Evolutionary conservation across 169 alveolate species (phyloP).

Genomic region (Neospora caninum): DNA sequence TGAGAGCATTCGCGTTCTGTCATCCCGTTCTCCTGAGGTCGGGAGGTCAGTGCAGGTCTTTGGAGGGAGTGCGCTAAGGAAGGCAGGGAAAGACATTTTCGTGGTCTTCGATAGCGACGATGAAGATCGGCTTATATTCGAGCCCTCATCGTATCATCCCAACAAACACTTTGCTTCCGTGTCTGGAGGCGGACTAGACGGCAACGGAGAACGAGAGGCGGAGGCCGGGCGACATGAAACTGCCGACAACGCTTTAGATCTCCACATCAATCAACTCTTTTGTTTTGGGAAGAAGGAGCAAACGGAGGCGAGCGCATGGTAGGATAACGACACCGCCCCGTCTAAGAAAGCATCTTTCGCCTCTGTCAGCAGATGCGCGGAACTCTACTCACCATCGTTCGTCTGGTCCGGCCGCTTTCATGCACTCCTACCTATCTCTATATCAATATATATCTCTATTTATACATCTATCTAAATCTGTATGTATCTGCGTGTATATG

Average conservation of each 20-base stretch:
- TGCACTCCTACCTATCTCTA: no score
- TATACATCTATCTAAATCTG: neutral
- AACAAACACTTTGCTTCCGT: neutral
- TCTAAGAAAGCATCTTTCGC: no score
- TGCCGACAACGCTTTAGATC: neutral
- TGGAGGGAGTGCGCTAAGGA: neutral
- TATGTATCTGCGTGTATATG: neutral
- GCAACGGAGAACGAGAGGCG: neutral
- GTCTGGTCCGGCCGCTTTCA: no score
- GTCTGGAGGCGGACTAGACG: neutral
- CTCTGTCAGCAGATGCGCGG: no score
- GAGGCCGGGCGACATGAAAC: neutral
- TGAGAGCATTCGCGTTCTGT: no score
- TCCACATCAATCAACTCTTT: neutral
- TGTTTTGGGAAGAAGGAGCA: neutral
- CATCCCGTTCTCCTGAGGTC: neutral
- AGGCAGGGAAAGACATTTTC: neutral
- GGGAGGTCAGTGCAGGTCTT: neutral
- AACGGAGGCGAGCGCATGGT: neutral
- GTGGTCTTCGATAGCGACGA: conserved; percentile 16
- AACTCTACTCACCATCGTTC: no score
- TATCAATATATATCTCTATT: neutral
- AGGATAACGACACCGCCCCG: neutral
- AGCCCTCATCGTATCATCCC: neutral
- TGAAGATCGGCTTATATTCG: conserved; percentile 2